Evolutionary conservation across 352 stramenopile species (phyloP).

Genomic region (Phytophthora sp.): DNA sequence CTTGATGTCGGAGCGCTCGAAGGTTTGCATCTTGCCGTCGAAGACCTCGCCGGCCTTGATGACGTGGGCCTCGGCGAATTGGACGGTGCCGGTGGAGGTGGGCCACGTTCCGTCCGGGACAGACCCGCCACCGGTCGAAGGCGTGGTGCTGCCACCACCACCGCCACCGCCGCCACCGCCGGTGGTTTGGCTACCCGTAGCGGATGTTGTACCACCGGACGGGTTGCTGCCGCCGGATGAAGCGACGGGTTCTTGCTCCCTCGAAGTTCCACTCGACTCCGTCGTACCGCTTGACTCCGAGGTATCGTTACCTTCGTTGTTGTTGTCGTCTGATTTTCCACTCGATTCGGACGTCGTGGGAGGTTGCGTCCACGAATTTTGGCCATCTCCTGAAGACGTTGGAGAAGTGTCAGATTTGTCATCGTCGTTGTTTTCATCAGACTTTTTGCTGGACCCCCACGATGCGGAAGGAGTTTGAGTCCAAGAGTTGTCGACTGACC

Average conservation of each 20-base stretch:
- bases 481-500: constrained; percentile 6
- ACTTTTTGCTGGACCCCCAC: constrained; percentile 7
- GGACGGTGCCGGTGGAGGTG: constrained; percentile 15
- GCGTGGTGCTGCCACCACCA: not conserved
- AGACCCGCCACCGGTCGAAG: constrained; percentile 1
- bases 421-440: constrained; percentile 6
- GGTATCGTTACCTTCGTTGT: not conserved
- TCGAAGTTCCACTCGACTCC: not conserved
- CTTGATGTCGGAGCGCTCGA: constrained; percentile 48
- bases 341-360: not conserved
- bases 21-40: constrained; percentile 51
- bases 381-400: not conserved
- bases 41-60: constrained; percentile 36
- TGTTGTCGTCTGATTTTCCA: constrained; percentile 2
- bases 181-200: constrained; percentile 2
- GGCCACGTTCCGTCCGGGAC: constrained; percentile 21
- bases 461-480: not conserved
- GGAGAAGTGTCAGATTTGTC: constrained; percentile 9
- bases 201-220: not conserved
- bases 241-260: not conserved
- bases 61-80: constrained; percentile 26
- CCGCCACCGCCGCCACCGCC: not conserved
- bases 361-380: not conserved
- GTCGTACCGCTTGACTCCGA: not conserved
- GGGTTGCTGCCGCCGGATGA: constrained; percentile 5